Conservation (phyloP, 164 flowering plant genomes). For the Piper longum region DNA sequence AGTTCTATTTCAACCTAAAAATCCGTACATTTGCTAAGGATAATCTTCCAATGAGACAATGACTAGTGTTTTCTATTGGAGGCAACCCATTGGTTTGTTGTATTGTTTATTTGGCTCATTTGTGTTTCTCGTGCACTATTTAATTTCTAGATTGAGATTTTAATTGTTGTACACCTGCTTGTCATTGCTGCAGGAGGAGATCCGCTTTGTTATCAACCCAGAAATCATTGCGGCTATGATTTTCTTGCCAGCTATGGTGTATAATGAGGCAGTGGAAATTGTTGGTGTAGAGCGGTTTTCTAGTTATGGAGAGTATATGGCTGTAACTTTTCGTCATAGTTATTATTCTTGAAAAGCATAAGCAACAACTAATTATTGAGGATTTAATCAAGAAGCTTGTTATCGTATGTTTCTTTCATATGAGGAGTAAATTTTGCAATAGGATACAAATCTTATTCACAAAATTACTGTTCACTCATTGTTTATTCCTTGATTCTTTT, state of each 20-base stretch:
- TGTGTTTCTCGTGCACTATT: neutral
- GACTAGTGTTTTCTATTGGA: neutral
- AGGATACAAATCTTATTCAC: neutral
- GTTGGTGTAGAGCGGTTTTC: conserved; percentile 86
- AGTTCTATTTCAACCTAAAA: neutral
- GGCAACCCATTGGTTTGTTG: neutral
- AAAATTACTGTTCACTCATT: neutral
- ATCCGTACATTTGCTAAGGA: no score
- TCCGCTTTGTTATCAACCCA: conserved; percentile 94
- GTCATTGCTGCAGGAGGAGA: conserved; percentile 59
- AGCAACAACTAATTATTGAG: no score
- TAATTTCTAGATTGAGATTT: no score
- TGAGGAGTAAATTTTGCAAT: no score
- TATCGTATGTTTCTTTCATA: no score
- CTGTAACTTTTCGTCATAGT: neutral
- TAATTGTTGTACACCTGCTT: neutral
- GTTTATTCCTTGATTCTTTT: neutral
- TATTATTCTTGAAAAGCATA: neutral
- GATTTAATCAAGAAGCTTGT: no score
- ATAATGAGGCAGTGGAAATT: conserved; percentile 88
- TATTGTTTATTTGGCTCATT: neutral
- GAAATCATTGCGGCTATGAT: conserved; percentile 84
- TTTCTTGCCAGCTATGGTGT: conserved; percentile 73
- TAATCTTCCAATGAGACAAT: no score
- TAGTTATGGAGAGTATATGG: conserved; percentile 53